Conservation (phyloP, 164 flowering plant species). For the Stephania cephalantha region DNA sequence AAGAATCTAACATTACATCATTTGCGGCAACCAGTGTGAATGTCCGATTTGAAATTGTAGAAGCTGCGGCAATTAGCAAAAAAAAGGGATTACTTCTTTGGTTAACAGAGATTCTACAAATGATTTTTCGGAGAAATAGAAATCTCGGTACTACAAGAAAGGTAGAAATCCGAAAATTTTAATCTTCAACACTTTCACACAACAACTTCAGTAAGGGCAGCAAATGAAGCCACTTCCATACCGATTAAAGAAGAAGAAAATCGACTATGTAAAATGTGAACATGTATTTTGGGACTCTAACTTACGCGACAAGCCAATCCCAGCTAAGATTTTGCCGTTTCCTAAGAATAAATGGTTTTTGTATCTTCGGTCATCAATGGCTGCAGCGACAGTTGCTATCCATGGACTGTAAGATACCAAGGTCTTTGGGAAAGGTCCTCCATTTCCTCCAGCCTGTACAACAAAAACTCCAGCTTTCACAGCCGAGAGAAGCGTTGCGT, state of each 20-base stretch:
- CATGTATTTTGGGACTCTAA: slow-evolving; percentile 9
- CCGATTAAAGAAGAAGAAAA: neutral
- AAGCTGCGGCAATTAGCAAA: slow-evolving; percentile 38
- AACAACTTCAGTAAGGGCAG: neutral
- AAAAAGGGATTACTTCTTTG: slow-evolving; percentile 4
- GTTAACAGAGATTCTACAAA: neutral
- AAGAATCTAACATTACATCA: slow-evolving; percentile 77
- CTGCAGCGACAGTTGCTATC: slow-evolving; percentile 96
- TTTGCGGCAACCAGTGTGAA: slow-evolving; percentile 87
- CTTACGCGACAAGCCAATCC: slow-evolving; percentile 91
- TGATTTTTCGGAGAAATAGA: neutral
- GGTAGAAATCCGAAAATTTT: neutral
- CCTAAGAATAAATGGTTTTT: slow-evolving; percentile 83
- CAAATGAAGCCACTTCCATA: neutral
- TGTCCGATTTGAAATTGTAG: slow-evolving; percentile 56
- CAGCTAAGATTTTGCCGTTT: slow-evolving; percentile 79
- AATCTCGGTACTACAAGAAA: neutral
- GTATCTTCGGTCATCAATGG: slow-evolving; percentile 91
- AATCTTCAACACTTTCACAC: neutral
- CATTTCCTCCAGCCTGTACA: slow-evolving; percentile 98
- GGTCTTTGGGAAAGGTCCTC: slow-evolving; percentile 93
- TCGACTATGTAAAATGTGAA: neutral
- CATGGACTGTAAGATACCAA: slow-evolving; percentile 95
- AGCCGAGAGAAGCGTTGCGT: slow-evolving; percentile 86
- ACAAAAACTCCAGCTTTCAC: slow-evolving; percentile 98